These are phyloP conservation scores for Paecilomyces variotii DNA, from an alignment of 2,329 filamentous ascomycete species.

Conservation along the genomic window DNA sequence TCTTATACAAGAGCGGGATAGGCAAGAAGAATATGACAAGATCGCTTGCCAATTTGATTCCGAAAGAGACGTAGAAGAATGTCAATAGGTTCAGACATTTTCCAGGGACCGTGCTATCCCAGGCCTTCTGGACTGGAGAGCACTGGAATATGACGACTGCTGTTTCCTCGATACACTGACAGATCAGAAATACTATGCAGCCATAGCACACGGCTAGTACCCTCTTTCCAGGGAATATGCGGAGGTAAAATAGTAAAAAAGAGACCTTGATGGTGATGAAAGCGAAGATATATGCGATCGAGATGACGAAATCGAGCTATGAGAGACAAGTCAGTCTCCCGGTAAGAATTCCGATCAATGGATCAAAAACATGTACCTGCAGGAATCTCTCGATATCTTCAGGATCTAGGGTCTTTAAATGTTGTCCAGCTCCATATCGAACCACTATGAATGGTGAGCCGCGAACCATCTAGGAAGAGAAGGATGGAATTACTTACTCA, in stretches of 20 bases:
- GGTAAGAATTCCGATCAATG: too few relatives aligned
- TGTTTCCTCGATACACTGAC: slow-evolving; percentile 62
- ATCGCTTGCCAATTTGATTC: slow-evolving; percentile 10
- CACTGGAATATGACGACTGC: slow-evolving; percentile 46
- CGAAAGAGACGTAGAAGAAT: slow-evolving; percentile 14
- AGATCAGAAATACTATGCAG: slow-evolving; percentile 37
- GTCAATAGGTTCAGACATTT: slow-evolving; percentile 8
- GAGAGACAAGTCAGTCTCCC: not conserved
- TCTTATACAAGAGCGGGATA: slow-evolving; percentile 8
- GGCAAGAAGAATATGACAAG: slow-evolving; percentile 11
- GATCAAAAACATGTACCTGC: slow-evolving; percentile 5
- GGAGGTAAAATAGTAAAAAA: slow-evolving; percentile 16
- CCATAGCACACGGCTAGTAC: slow-evolving; percentile 10
- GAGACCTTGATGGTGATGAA: slow-evolving; percentile 22
- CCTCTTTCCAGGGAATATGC: slow-evolving; percentile 12
- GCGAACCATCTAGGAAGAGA: not conserved
- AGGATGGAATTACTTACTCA: slow-evolving; percentile 1
- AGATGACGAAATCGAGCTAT: slow-evolving; percentile 13
- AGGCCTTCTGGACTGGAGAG: slow-evolving; percentile 11
- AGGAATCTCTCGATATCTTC: slow-evolving; percentile 9
- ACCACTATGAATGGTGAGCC: slow-evolving; percentile 7
- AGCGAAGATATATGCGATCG: slow-evolving; percentile 18
- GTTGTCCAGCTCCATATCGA: slow-evolving; percentile 13
- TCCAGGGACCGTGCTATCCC: slow-evolving; percentile 9
- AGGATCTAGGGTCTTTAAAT: slow-evolving; percentile 7